Evolutionary conservation across 345 rosid genomes (phyloP).

Genomic region (Hypericum perforatum): DNA sequence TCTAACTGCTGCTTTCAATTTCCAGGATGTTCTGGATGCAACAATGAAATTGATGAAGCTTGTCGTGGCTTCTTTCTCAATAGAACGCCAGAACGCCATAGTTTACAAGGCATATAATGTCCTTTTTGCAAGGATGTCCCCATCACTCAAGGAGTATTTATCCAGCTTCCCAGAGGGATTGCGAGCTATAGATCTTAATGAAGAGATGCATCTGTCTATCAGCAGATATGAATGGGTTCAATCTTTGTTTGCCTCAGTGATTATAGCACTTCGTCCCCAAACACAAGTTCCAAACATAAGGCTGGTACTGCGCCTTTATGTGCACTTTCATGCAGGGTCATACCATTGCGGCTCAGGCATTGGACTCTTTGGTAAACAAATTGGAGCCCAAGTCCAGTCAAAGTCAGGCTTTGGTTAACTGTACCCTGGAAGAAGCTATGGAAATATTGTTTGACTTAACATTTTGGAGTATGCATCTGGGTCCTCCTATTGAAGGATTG

Average conservation of each 20-base stretch:
- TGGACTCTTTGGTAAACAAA: slow-evolving; percentile 85
- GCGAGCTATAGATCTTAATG: slow-evolving; percentile 25
- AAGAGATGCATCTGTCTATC: slow-evolving; percentile 26
- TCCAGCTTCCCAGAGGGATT: slow-evolving; percentile 20
- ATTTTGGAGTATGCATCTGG: slow-evolving; percentile 12
- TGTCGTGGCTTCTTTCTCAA: slow-evolving; percentile 53
- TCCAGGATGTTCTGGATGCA: slow-evolving; percentile 61
- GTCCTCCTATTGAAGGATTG: slow-evolving; percentile 20
- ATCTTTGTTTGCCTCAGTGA: slow-evolving; percentile 63
- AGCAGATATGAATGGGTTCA: slow-evolving; percentile 54
- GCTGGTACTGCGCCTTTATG: slow-evolving; percentile 32
- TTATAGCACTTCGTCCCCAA: slow-evolving; percentile 57
- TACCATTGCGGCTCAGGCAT: slow-evolving; percentile 66
- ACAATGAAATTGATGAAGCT: slow-evolving; percentile 54
- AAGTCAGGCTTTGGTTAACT: slow-evolving; percentile 21
- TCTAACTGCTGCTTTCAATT: slow-evolving; percentile 10
- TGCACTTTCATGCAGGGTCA: slow-evolving; percentile 43
- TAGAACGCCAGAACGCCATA: slow-evolving; percentile 54
- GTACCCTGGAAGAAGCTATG: slow-evolving; percentile 60
- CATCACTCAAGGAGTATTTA: slow-evolving; percentile 34
- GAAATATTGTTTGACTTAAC: slow-evolving; percentile 40
- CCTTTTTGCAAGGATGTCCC: slow-evolving; percentile 38
- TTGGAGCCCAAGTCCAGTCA: slow-evolving; percentile 29
- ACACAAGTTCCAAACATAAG: slow-evolving; percentile 53
- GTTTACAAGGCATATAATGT: slow-evolving; percentile 49